Base-by-base conservation (phyloP, 768 basidiomycete species). In the Leccinum imitatum region DNA sequence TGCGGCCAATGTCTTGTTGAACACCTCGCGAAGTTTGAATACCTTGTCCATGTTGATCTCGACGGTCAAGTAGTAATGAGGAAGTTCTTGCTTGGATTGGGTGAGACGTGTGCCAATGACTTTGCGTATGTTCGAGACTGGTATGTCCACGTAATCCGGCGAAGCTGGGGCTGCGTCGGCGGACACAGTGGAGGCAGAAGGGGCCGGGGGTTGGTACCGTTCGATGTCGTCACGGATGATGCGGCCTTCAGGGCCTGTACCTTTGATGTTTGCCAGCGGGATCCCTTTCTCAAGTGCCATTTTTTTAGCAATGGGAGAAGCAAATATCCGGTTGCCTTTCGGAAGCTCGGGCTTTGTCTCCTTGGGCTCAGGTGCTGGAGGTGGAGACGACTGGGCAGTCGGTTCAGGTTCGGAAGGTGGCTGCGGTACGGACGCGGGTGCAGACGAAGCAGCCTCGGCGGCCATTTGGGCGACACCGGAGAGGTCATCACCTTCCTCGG, bases 31-130 rank as follows among this genome's bases (percentile, higher is more conserved):
- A 63, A 99, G 83, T 78, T 97, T 98, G 71, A 91, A 74, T 19
- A 94, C 87, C 81, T 92, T 91, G 81, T 93, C 95, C 95, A 99
- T 97, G 79, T 90, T 89, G 74, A 98, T 83, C 69, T 98, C 92
- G 47, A 93, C 84, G 4, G 97, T 98, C 66, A 98, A 76, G 76
- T 98, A 98, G 79, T 96, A 99, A 74, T 98, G 96, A 5, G 97
- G 97, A n/a, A 94, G 70, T 67, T 93, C 89, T 75, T 92, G 89
- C 78, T 97, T 98, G 60, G 92, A 93, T 78, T 98, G 91, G 0
- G 87, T 86, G 64, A 99, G 85, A 66, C 97, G 91, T 44, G 85
- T 66, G 58, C 92, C 97, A 71, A 99, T 99, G 46, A 86, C 87
- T 66, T 93, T 91, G 60, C 97, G 91, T 90, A 99, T 99, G 76